These are phyloP conservation scores for Mortierella sp. DNA, from an alignment of 371 early-diverging fungal species.

Conservation along the genomic window DNA sequence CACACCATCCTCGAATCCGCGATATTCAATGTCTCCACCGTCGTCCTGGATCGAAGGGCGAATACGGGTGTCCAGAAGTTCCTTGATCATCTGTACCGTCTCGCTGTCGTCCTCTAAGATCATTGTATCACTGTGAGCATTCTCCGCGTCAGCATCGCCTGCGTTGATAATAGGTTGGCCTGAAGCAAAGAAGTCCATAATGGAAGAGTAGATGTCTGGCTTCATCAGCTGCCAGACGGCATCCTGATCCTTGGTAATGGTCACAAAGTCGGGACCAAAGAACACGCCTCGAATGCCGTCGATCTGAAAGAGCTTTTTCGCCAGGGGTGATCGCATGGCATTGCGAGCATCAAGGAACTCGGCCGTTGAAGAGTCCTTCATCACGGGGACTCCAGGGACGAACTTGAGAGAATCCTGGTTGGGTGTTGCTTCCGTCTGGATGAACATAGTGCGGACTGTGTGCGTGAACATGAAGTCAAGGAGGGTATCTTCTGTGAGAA, in stretches of 20 bases:
- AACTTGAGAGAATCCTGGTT: conserved; percentile 94
- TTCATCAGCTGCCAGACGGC: conserved; percentile 95
- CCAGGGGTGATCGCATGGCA: conserved; percentile 88
- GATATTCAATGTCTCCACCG: conserved; percentile 97
- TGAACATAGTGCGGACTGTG: conserved; percentile 88
- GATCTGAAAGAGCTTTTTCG: conserved; percentile 87
- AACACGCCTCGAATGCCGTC: conserved; percentile 91
- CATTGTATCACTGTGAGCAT: conserved; percentile 68
- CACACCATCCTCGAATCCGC: conserved; percentile 88
- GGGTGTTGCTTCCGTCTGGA: conserved; percentile 95
- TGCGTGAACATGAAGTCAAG: background rate
- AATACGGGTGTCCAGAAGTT: conserved; percentile 93
- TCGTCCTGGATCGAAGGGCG: conserved; percentile 97
- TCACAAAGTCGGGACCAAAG: conserved; percentile 93
- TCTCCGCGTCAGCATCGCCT: conserved; percentile 62
- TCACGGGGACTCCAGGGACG: conserved; percentile 85
- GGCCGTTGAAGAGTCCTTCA: conserved; percentile 63
- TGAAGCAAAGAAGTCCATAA: conserved; percentile 94
- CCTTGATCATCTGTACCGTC: conserved; percentile 96
- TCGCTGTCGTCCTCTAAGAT: conserved; percentile 88
- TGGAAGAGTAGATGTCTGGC: conserved; percentile 92
- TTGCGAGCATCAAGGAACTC: conserved; percentile 87
- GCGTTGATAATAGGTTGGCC: conserved; percentile 77
- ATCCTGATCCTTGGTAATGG: conserved; percentile 87
- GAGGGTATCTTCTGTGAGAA: background rate